phyloP scores from a whole-genome alignment of 345 rosid species.

The Cochlearia excelsa region DNA sequence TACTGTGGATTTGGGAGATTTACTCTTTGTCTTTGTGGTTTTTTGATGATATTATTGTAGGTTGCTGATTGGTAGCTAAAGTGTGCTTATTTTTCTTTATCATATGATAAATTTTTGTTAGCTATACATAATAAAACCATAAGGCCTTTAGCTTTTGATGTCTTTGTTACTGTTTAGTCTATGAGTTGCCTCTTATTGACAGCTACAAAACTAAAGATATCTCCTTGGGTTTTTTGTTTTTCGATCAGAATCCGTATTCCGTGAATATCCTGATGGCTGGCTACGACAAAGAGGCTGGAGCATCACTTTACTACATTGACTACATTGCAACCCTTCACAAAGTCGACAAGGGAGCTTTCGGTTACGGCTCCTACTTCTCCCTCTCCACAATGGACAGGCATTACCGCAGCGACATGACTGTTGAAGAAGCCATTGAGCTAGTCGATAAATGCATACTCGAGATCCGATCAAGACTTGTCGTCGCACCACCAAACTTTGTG shows the following conservation, averaged over 20 bases:
- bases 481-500: conserved; percentile 93
- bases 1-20: no score
- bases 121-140: not conserved
- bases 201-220: not conserved
- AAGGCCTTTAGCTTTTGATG: not conserved
- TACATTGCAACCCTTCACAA: not conserved
- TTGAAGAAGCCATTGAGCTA: conserved; percentile 77
- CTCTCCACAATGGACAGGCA: conserved; percentile 94
- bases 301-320: conserved; percentile 81
- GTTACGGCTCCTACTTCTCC: conserved; percentile 85
- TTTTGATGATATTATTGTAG: no score
- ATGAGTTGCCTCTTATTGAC: not conserved
- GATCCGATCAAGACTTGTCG: conserved; percentile 81
- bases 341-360: conserved; percentile 83
- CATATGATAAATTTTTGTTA: not conserved
- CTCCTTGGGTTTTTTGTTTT: not conserved
- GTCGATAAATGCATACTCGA: conserved; percentile 90
- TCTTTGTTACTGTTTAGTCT: conserved; percentile 3
- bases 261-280: conserved; percentile 95
- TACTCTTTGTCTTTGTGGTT: no score
- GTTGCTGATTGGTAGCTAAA: no score
- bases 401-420: conserved; percentile 77
- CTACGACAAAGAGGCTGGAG: conserved; percentile 77
- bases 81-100: no score
- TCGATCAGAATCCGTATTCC: conserved; percentile 67